These are phyloP conservation scores for Malbranchea cinnamomea DNA, from an alignment of 2,329 filamentous ascomycete species.

Conservation along the genomic window DNA sequence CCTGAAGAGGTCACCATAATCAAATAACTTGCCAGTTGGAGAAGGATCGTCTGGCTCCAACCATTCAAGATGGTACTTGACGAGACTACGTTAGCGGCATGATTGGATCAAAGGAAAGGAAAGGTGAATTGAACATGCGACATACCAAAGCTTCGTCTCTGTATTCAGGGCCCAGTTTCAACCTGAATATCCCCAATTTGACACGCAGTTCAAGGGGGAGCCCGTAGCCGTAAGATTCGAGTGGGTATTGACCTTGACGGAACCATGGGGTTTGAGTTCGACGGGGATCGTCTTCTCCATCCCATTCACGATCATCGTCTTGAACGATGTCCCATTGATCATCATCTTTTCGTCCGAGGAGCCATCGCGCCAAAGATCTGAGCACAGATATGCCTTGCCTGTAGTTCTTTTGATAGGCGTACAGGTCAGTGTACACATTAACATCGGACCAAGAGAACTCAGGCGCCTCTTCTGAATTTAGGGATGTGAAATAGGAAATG, in stretches of 20 bases:
- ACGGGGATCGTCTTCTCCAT: constrained; percentile 53
- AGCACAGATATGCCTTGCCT: constrained; percentile 52
- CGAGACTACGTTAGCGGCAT: too few species aligned
- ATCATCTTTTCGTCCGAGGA: constrained; percentile 61
- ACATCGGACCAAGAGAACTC: constrained; percentile 63
- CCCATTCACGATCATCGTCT: constrained; percentile 80
- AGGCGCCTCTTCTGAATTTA: constrained; percentile 28
- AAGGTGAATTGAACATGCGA: constrained; percentile 7
- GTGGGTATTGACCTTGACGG: constrained; percentile 36
- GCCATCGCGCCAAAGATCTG: constrained; percentile 63
- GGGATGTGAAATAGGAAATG: constrained; percentile 33
- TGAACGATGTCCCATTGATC: constrained; percentile 58
- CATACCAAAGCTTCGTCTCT: constrained; percentile 59
- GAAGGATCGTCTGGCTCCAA: constrained; percentile 49
- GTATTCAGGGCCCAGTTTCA: constrained; percentile 49
- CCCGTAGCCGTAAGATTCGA: constrained; percentile 51
- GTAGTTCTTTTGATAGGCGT: constrained; percentile 49
- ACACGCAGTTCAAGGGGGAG: constrained; percentile 70
- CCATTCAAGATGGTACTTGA: constrained; percentile 55
- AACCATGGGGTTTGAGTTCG: constrained; percentile 50
- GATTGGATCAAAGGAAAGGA: constrained; percentile 9
- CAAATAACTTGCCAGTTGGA: constrained; percentile 38
- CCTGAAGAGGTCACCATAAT: constrained; percentile 66
- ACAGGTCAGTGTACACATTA: constrained; percentile 71
- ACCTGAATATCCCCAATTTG: constrained; percentile 70